These are phyloP conservation scores for Cutaneotrichosporon spelunceum DNA, from an alignment of 1,284 basidiomycete genomes.

Conservation along the genomic window DNA sequence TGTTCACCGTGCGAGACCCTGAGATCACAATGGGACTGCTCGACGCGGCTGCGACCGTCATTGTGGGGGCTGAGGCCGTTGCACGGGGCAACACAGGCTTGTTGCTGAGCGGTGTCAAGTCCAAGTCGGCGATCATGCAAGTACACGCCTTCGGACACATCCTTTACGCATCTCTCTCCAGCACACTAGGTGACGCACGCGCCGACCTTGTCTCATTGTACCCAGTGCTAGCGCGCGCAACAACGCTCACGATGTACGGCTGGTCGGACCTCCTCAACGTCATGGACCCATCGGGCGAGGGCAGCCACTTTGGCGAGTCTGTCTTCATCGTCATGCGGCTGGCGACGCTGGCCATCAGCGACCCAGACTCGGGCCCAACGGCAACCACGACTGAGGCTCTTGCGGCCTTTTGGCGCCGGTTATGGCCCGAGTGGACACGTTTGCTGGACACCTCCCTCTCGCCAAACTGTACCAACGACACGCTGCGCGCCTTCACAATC, in stretches of 20 bases:
- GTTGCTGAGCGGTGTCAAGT: conserved; percentile 20
- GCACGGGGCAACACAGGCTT: conserved; percentile 25
- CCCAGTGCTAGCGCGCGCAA: conserved; percentile 36
- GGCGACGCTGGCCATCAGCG: conserved; percentile 26
- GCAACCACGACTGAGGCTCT: conserved; percentile 22
- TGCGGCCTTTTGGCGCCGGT: conserved; percentile 33
- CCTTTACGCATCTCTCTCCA: conserved; percentile 30
- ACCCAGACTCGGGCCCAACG: conserved; percentile 2
- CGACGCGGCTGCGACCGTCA: conserved; percentile 24
- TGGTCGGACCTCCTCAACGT: conserved; percentile 34
- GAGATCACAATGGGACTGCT: conserved; percentile 24
- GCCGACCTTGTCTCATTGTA: conserved; percentile 31
- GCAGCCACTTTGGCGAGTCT: conserved; percentile 33
- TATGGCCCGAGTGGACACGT: conserved; percentile 45
- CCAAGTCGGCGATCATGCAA: conserved; percentile 27
- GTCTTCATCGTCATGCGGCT: conserved; percentile 34
- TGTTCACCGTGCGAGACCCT: conserved; percentile 17
- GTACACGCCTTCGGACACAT: conserved; percentile 34
- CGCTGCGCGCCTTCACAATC: conserved; percentile 32
- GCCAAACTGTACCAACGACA: conserved; percentile 31
- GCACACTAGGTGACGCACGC: conserved; percentile 19
- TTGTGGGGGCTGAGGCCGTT: conserved; percentile 31
- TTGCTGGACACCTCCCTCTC: conserved; percentile 33
- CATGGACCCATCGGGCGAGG: conserved; percentile 31
- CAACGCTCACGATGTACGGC: conserved; percentile 32